Evolutionary conservation across 768 basidiomycete genomes (phyloP), one percentile per base, ranked within the genome.

Genomic region (Collybia mongolica): DNA sequence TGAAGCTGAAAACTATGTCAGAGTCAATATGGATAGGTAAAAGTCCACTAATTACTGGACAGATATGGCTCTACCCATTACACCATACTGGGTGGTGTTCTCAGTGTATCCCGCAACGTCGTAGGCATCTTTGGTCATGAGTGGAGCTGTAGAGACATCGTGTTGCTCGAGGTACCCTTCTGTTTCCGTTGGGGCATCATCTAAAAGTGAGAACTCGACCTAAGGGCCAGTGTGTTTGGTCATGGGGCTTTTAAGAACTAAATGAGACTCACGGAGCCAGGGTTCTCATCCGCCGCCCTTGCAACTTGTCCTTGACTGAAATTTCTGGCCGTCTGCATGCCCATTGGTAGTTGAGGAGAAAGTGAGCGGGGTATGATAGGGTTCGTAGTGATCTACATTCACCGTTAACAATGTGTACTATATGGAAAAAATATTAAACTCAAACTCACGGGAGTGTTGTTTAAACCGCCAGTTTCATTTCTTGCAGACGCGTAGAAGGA

Each of bases 71-170:
- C 72, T 70, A 0, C 87, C 86, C 0, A 88, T 54, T 1, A 88
- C 76, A 0, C 85, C 86, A 51, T 88, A 86, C 53, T 88, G 87
- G 0, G 72, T 66, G 7, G 65, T 35, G 5, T 48, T 48, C n/a
- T 61, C 63, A 2, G 68, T 62, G 19, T 64, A 67, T n/a, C 63
- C 64, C 3, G 69, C 65, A 0, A 60, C 52, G 12, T 71, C 56
- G 37, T 72, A 72, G 0, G 80, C 82, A n/a, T 76, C 78, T 12
- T 77, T 70, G 1, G 77, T 80, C 8, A 82, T 63, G 17, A 83
- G 56, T 0, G 82, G 82, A 0, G 82, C 78, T 0, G 81, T 82
- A 1, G 57, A 54, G 0, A 71, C 20, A 40, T 76, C 76, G 45
- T 77, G 74, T 2, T 26, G 48, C 43, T 49, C 57, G 19, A 53